Conservation (phyloP, 495 filamentous ascomycete species). For the Xylaria flabelliformis region DNA sequence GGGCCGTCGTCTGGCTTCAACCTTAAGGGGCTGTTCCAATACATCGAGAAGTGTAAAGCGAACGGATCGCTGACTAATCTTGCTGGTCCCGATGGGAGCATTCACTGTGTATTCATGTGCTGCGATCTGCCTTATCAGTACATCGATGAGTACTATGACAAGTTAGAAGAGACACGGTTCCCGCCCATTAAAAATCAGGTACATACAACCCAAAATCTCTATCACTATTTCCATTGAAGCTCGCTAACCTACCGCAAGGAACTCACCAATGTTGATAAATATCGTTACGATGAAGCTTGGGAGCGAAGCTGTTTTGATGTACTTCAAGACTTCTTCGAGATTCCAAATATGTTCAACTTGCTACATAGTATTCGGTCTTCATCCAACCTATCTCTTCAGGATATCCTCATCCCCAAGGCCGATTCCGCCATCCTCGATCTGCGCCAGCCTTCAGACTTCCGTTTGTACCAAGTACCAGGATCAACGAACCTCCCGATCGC, state of each 20-base stretch:
- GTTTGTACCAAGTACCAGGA: neutral
- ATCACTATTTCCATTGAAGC: neutral
- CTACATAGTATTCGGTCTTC: slow-evolving; percentile 19
- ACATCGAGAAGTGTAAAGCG: slow-evolving; percentile 55
- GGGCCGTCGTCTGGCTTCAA: slow-evolving; percentile 67
- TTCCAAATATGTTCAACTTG: slow-evolving; percentile 32
- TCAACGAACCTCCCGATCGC: neutral
- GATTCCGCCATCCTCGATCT: neutral
- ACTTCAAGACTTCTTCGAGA: slow-evolving; percentile 48
- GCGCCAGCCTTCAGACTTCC: neutral
- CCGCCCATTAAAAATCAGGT: slow-evolving; percentile 49
- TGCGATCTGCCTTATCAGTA: slow-evolving; percentile 71
- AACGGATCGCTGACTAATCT: slow-evolving; percentile 16
- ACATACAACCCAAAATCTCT: neutral
- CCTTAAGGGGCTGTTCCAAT: slow-evolving; percentile 60
- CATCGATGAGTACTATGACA: slow-evolving; percentile 64
- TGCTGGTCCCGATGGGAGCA: neutral
- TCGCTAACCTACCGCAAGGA: neutral
- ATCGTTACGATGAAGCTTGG: slow-evolving; percentile 63
- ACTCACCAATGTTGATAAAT: slow-evolving; percentile 46
- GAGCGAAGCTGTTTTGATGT: slow-evolving; percentile 49
- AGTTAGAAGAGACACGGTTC: slow-evolving; percentile 57
- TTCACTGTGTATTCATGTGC: slow-evolving; percentile 49
- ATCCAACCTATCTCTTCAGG: neutral
- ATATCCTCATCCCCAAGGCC: neutral